Evolutionary conservation across 257 asterid species (phyloP).

Genomic region (Euphrasia confusa): DNA sequence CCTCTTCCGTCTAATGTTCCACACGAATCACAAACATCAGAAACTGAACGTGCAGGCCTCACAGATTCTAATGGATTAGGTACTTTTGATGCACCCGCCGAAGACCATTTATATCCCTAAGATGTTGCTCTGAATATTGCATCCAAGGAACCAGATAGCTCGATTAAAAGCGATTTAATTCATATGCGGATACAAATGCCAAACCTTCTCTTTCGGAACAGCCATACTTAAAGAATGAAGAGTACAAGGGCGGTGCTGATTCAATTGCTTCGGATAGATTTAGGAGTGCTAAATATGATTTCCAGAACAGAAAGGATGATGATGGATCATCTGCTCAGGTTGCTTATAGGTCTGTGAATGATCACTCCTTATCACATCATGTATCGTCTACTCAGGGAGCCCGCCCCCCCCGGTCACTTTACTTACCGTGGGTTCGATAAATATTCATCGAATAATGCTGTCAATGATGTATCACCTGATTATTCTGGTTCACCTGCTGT

Average conservation of each 20-base stretch:
- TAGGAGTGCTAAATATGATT: slow-evolving; percentile 28
- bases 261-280: slow-evolving; percentile 32
- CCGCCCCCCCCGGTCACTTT: slow-evolving; percentile 30
- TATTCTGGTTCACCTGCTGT: slow-evolving; percentile 36
- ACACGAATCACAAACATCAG: slow-evolving; percentile 42
- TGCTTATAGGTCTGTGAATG: slow-evolving; percentile 30
- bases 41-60: slow-evolving; percentile 33
- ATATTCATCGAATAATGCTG: slow-evolving; percentile 27
- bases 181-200: slow-evolving; percentile 26
- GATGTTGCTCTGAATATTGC: slow-evolving; percentile 31
- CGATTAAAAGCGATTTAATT: slow-evolving; percentile 30
- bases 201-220: slow-evolving; percentile 29
- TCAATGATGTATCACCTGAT: slow-evolving; percentile 34
- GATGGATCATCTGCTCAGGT: slow-evolving; percentile 37
- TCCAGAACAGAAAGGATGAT: slow-evolving; percentile 35
- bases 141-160: slow-evolving; percentile 33
- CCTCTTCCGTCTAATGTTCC: slow-evolving; percentile 33
- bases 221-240: slow-evolving; percentile 33
- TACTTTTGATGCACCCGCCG: slow-evolving; percentile 46
- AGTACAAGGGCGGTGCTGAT: slow-evolving; percentile 34
- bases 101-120: slow-evolving; percentile 31
- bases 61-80: slow-evolving; percentile 47
- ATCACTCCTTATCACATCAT: slow-evolving; percentile 25
- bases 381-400: slow-evolving; percentile 32
- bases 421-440: slow-evolving; percentile 31